These are phyloP conservation scores for Vitis riparia DNA, from an alignment of 164 flowering plant genomes.

Conservation along the genomic window DNA sequence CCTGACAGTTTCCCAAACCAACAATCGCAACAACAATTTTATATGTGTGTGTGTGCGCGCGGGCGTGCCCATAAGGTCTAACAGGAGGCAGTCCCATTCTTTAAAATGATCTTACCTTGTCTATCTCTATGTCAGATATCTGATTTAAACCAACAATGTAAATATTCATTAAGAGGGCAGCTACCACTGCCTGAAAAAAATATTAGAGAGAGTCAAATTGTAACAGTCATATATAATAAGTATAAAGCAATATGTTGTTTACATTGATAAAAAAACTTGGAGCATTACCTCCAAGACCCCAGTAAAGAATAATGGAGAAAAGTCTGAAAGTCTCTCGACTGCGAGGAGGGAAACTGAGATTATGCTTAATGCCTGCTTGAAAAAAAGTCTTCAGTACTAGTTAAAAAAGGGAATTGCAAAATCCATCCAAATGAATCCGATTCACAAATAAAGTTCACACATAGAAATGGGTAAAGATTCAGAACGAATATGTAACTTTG, in stretches of 20 bases:
- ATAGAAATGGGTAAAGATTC: neutral
- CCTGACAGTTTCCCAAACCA: no score
- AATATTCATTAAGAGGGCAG: constrained; percentile 91
- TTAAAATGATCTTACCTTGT: constrained; percentile 62
- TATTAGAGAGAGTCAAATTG: neutral
- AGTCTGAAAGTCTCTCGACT: constrained; percentile 69
- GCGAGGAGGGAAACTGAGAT: constrained; percentile 94
- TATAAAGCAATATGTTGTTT: neutral
- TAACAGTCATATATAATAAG: constrained; percentile 2
- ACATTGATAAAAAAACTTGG: constrained; percentile 12
- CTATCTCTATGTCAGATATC: constrained; percentile 84
- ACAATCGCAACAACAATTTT: no score
- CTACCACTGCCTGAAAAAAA: constrained; percentile 76
- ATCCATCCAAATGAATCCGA: neutral
- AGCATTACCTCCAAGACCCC: constrained; percentile 71
- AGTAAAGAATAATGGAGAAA: constrained; percentile 69
- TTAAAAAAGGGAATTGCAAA: neutral
- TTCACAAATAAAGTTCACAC: constrained; percentile 2
- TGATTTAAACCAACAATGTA: constrained; percentile 96
- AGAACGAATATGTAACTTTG: neutral
- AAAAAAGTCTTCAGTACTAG: constrained; percentile 8
- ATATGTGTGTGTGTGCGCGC: no score
- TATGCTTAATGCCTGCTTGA: constrained; percentile 83
- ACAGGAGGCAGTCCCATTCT: neutral
- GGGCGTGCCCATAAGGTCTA: neutral